Base-by-base conservation (phyloP, 2,329 filamentous ascomycete genomes). In the Trichoderma citrinoviride region DNA sequence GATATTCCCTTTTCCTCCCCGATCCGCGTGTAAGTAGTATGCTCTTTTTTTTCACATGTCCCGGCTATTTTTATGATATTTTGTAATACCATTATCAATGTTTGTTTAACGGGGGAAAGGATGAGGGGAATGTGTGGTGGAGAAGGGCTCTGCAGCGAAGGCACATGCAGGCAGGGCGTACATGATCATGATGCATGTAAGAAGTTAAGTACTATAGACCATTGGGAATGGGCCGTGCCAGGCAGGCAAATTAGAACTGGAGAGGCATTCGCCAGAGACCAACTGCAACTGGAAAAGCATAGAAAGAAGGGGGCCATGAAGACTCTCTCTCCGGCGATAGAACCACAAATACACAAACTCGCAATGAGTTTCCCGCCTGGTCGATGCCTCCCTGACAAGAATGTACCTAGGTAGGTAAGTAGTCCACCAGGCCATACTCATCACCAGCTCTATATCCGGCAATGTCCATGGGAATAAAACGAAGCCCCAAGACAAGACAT, bases 11-110 rank as follows among this genome's bases (percentile, higher is more conserved):
- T 33, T 8, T 8, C 33, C 23, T 19, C 27, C 21, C 40, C 33
- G 17, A 57, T 50, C 40, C 44, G 44, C 60, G 46, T 54, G 56
- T 50, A 46, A 62, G 60, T n/a, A n/a, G n/a, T 49, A 64, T 43
- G 44, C 41, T 33, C n/a, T 52, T 19, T 46, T 44, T 15, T 33
- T 10, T 37, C 12, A 14, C 33, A 1, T 37, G 33, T 37, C 33
- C 25, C 17, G 53, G 53, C 15, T 25, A 29, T 14, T 14, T 37
- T 37, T 57, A 56, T 44, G 23, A 44, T 21, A 41, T 44, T 43
- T 54, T 64, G 46, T 57, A 57, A 58, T 44, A 61, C 21, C 43
- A 62, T 64, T 41, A 33, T 56, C 44, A 19, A 44, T 49, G 25
- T 43, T 43, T 8, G 25, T 43, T 37, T 50, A 19, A 17, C 27